These are phyloP conservation scores for Botrytis aclada DNA, from an alignment of 2,329 filamentous ascomycete species.

Conservation along the genomic window DNA sequence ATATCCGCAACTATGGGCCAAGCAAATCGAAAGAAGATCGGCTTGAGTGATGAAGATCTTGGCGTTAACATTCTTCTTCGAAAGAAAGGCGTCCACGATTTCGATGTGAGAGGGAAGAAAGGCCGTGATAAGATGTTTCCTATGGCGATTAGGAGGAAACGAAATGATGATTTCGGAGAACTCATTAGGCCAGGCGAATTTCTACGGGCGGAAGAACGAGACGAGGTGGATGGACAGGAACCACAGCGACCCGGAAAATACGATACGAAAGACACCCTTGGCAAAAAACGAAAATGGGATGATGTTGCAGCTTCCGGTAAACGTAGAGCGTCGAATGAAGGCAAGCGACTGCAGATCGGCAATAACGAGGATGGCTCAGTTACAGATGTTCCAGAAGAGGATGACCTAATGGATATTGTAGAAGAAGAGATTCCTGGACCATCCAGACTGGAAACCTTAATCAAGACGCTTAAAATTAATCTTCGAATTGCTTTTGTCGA, in stretches of 20 bases:
- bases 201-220: conserved; percentile 85
- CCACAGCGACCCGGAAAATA: conserved; percentile 50
- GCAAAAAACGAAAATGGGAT: conserved; percentile 94
- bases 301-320: conserved; percentile 53
- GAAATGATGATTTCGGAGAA: conserved; percentile 89
- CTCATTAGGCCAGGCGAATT: conserved; percentile 93
- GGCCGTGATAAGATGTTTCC: conserved; percentile 92
- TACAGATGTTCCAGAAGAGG: conserved; percentile 48
- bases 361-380: conserved; percentile 36
- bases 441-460: conserved; percentile 67
- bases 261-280: conserved; percentile 61
- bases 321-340: conserved; percentile 42
- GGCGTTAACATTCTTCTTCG: conserved; percentile 89
- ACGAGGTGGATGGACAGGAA: conserved; percentile 67
- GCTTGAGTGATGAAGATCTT: conserved; percentile 82
- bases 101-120: conserved; percentile 85
- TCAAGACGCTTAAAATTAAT: conserved; percentile 63
- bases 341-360: conserved; percentile 57
- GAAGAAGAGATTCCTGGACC: conserved; percentile 60
- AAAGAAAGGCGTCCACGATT: conserved; percentile 88
- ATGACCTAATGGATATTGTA: conserved; percentile 58
- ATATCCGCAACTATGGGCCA: conserved; percentile 83
- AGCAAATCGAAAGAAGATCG: conserved; percentile 78
- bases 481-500: conserved; percentile 84
- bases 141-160: conserved; percentile 72